Base-by-base conservation (phyloP, 495 filamentous ascomycete species). In the Hypoxylon perforatum region DNA sequence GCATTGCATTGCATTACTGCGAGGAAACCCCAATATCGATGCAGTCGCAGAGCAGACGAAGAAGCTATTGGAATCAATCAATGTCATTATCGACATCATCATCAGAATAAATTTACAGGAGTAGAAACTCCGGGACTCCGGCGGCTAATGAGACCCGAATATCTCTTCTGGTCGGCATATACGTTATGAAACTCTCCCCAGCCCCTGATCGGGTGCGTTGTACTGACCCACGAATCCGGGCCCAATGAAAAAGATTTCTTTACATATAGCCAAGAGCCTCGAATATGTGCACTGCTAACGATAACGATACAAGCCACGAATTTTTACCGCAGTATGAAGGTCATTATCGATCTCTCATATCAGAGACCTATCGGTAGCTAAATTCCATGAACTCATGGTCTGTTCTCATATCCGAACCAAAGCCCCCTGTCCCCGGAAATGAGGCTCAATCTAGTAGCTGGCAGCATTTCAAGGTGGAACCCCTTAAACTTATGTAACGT, bases 371-470 rank as follows among this genome's bases (percentile, higher is more conserved):
- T 46, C 25, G 30, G 46, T 52, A 53, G 51, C n/a, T 51, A 41
- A 35, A 23, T 39, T 15, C 23, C 14, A 44, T 11, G 56, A 64
- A 61, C 56, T 52, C 45, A 14, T 69, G 56, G 42, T 46, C 49
- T 57, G 49, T 69, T 64, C 61, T 60, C 51, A 57, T 56, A 69
- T 56, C 56, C 60, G 65, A 61, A 22, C 28, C 21, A 14, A 45
- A 36, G n/a, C 42, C 67, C 33, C 57, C 58, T 66, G 42, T 33
- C 33, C 36, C 44, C 61, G 62, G 67, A 70, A 70, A 70, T 70
- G 62, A 70, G 62, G 52, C 67, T 66, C 41, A 62, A 66, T 62
- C 48, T 36, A 59, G 55, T 65, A 55, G 59, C 19, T 61, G 44
- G 45, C 46, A 51, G 50, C 36, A 48, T 51, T 2, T 15, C 52